Conservation (phyloP, 2,329 filamentous ascomycete species). For the Xylaria sp. region DNA sequence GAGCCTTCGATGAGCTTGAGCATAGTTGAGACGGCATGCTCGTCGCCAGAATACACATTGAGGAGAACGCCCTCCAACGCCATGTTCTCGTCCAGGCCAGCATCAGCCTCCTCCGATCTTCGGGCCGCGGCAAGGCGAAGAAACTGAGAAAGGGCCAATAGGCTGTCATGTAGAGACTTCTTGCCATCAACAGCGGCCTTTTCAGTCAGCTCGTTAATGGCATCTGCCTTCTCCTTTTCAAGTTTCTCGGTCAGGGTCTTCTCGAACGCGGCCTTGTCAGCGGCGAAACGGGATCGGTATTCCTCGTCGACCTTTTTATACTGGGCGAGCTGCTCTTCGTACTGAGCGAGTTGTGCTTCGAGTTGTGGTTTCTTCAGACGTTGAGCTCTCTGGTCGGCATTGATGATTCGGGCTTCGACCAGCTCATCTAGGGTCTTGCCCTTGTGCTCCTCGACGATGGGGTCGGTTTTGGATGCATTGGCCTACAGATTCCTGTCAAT, state of each 20-base stretch:
- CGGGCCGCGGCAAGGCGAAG: slow-evolving; percentile 78
- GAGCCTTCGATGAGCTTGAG: slow-evolving; percentile 77
- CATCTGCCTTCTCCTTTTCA: slow-evolving; percentile 61
- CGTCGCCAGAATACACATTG: slow-evolving; percentile 79
- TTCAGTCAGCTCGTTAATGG: slow-evolving; percentile 59
- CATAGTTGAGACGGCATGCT: slow-evolving; percentile 74
- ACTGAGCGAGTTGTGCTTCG: slow-evolving; percentile 68
- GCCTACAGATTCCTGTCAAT: slow-evolving; percentile 51
- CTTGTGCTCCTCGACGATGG: slow-evolving; percentile 70
- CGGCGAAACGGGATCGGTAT: slow-evolving; percentile 64
- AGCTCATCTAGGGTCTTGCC: slow-evolving; percentile 76
- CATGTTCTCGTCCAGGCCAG: slow-evolving; percentile 72
- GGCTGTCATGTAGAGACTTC: slow-evolving; percentile 64
- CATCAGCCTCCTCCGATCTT: slow-evolving; percentile 70
- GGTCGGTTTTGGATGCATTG: slow-evolving; percentile 74
- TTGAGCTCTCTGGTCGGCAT: slow-evolving; percentile 78
- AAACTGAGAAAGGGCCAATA: slow-evolving; percentile 79
- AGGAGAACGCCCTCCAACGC: slow-evolving; percentile 82
- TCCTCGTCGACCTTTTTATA: slow-evolving; percentile 79
- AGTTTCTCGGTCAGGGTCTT: slow-evolving; percentile 58
- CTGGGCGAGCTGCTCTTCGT: slow-evolving; percentile 75
- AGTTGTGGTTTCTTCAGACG: slow-evolving; percentile 77
- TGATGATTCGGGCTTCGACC: slow-evolving; percentile 74
- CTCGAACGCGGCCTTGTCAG: slow-evolving; percentile 65
- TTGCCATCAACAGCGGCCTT: slow-evolving; percentile 60